Conservation (phyloP, 2,329 filamentous ascomycete genomes). For the Alternaria postmessia region DNA sequence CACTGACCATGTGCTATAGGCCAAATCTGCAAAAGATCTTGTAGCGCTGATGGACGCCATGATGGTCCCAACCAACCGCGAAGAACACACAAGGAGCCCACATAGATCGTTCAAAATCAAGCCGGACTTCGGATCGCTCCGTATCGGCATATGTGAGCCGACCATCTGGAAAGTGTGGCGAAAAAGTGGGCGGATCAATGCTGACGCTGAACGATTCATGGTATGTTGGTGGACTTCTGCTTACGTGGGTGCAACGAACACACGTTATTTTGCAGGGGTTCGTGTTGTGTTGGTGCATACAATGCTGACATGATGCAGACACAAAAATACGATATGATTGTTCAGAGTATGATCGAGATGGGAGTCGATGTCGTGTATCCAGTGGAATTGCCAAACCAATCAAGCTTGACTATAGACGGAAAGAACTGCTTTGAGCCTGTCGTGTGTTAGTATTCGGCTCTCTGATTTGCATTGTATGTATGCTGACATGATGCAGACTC, state of each 20-base stretch:
- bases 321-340: conserved; percentile 48
- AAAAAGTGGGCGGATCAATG: conserved; percentile 46
- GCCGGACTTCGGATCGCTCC: conserved; percentile 41
- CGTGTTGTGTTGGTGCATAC: conserved; percentile 2
- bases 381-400: conserved; percentile 42
- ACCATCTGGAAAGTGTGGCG: conserved; percentile 47
- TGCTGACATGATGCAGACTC: conserved; percentile 34
- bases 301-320: conserved; percentile 33
- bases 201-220: conserved; percentile 50
- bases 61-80: conserved; percentile 43
- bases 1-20: conserved; percentile 23
- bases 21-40: conserved; percentile 48
- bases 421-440: conserved; percentile 49
- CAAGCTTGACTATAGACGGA: conserved; percentile 40
- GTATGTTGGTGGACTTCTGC: conserved; percentile 27
- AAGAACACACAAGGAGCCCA: conserved; percentile 30
- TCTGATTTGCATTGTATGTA: neutral
- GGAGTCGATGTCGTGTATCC: conserved; percentile 48
- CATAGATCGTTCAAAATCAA: conserved; percentile 44
- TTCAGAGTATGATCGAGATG: conserved; percentile 48
- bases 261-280: conserved; percentile 2
- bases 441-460: conserved; percentile 40
- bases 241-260: conserved; percentile 3
- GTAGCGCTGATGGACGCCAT: conserved; percentile 43
- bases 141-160: conserved; percentile 49